phyloP scores from a whole-genome alignment of 257 asterid genomes.

The Solanum chilense region DNA sequence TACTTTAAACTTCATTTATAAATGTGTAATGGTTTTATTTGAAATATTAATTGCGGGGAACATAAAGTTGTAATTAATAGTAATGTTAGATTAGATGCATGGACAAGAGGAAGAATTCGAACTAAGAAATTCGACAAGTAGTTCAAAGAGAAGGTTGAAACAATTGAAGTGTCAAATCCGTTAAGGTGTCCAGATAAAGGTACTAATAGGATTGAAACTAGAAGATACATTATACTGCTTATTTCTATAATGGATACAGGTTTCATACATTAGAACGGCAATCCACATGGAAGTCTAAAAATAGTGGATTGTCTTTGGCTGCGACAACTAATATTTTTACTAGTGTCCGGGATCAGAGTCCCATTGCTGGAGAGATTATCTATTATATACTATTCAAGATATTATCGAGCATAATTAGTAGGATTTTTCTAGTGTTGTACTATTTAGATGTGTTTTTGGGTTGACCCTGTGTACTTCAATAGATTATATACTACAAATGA shows the following conservation, averaged over 20 bases:
- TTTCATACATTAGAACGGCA: not conserved
- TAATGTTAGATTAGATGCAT: too few species aligned
- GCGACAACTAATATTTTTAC: not conserved
- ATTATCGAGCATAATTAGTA: too few species aligned
- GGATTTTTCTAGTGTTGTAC: too few species aligned
- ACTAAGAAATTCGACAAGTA: too few species aligned
- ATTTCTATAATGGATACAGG: not conserved
- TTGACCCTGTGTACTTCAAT: not conserved
- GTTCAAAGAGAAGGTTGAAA: too few species aligned
- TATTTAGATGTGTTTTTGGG: not conserved
- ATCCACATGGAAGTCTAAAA: not conserved
- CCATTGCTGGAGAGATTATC: not conserved
- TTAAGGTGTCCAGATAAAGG: not conserved
- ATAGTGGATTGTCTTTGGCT: not conserved
- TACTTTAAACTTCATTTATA: too few species aligned
- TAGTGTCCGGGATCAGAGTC: not conserved
- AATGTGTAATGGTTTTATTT: too few species aligned
- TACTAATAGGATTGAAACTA: not conserved
- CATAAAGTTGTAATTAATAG: too few species aligned
- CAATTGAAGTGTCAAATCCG: too few species aligned
- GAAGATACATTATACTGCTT: too few species aligned
- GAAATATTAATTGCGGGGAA: too few species aligned
- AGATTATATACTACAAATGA: not conserved
- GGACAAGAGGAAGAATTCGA: too few species aligned
- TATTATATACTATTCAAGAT: not conserved